Evolutionary conservation across 768 basidiomycete genomes (phyloP).

Genomic region (Dendrothele bispora): DNA sequence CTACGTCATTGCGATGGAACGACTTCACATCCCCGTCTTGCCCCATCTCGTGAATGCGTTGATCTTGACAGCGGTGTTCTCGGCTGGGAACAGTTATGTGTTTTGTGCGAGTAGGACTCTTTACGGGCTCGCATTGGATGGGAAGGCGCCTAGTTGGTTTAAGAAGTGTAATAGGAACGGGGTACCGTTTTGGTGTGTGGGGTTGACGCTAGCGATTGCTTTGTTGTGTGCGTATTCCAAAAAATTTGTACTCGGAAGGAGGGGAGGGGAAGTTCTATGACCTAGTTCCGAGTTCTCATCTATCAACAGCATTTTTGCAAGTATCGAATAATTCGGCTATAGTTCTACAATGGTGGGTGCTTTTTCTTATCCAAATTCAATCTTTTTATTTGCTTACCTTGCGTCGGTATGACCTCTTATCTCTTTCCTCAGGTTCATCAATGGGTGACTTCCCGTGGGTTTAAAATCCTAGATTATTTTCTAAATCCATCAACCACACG

Average conservation of each 20-base stretch:
- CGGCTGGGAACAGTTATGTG: slow-evolving; percentile 69
- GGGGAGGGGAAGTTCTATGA: too few species aligned
- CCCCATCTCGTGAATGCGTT: slow-evolving; percentile 74
- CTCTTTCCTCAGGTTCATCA: slow-evolving; percentile 50
- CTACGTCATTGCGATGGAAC: slow-evolving; percentile 81
- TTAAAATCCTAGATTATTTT: too few species aligned
- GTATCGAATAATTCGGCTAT: slow-evolving; percentile 47
- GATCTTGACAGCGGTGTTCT: slow-evolving; percentile 68
- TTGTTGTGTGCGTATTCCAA: slow-evolving; percentile 28
- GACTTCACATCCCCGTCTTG: slow-evolving; percentile 63
- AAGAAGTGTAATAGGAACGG: slow-evolving; percentile 52
- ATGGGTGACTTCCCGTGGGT: too few species aligned
- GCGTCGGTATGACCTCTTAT: not conserved
- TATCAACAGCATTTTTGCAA: slow-evolving; percentile 43
- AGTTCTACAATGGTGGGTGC: slow-evolving; percentile 44
- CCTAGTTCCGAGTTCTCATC: not conserved
- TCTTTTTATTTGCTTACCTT: not conserved
- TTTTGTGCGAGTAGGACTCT: slow-evolving; percentile 59
- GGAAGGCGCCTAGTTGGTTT: slow-evolving; percentile 56
- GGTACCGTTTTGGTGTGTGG: slow-evolving; percentile 57
- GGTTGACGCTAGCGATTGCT: slow-evolving; percentile 38
- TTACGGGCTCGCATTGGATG: slow-evolving; percentile 57
- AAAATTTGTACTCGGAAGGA: not conserved
- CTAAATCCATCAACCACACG: too few species aligned
- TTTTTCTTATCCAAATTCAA: not conserved